Base-by-base conservation (phyloP, 2,329 filamentous ascomycete species). In the Ceratocystis huliohia region DNA sequence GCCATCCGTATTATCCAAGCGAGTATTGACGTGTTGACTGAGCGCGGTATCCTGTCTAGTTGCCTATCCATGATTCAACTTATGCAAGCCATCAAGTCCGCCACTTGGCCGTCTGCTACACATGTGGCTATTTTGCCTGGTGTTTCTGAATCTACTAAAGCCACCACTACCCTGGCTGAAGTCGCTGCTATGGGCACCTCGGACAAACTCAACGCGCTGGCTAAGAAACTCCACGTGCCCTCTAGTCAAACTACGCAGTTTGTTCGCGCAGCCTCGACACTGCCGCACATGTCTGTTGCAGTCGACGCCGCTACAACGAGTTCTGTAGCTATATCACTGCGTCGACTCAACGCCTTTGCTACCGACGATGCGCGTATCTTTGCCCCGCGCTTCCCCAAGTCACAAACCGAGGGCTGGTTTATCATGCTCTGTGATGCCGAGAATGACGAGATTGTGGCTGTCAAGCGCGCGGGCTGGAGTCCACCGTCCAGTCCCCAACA, bases 1-100 rank as follows among this genome's bases (percentile, higher is more conserved):
- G 89, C 91, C 5, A 94, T 99, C 68, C 94, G 94, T 83, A 94
- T 99, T 74, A 87, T 96, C 44, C 94, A 99, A 75, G 95, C 94
- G 0, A 89, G 88, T 5, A 93, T 99, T 72, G 95, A 99, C 74
- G 88, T 96, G 8, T 82, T 97, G 67, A 89, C 93, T 0, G 95
- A 99, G 75, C 77, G 96, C n/a, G 89, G 90, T 10, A 86, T 88
- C 73, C 78, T 91, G 4, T 88, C 87, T 22, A 91, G 88, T 67
- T 91, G 87, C 70, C 80, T 87, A 57, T 84, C 85, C 77, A 92
- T 96, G 85, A 89, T 97, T 69, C 84, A 81, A 17, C 80, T 99
- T 0, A 82, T 99, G 33, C 91, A 97, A 76, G 91, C 87, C 73
- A 88, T 99, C 78, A 99, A 99, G 76, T 90, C 85, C 46, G 94